These are phyloP conservation scores for Lepiota venenata DNA, from an alignment of 768 basidiomycete genomes.

Conservation along the genomic window DNA sequence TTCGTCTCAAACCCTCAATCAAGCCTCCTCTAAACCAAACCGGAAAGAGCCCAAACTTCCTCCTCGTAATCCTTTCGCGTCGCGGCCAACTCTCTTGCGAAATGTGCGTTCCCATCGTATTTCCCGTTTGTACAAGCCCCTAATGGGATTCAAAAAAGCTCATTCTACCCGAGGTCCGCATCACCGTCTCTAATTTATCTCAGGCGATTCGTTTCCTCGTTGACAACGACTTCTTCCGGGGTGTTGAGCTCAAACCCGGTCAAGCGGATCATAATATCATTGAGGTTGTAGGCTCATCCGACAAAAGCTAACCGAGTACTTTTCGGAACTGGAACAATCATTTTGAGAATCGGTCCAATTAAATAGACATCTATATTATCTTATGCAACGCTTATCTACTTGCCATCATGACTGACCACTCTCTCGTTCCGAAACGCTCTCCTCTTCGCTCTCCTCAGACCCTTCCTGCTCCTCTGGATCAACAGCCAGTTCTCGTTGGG, in stretches of 20 bases:
- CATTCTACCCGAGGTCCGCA: constrained; percentile 79
- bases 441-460: constrained; percentile 30
- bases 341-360: background rate
- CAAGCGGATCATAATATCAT: constrained; percentile 65
- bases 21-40: constrained; percentile 36
- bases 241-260: constrained; percentile 79
- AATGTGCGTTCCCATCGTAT: constrained; percentile 50
- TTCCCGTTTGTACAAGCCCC: background rate
- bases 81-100: constrained; percentile 69
- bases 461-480: constrained; percentile 49
- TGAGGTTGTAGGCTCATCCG: constrained; percentile 40
- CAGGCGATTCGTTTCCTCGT: constrained; percentile 91
- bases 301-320: background rate
- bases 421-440: constrained; percentile 15
- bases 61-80: constrained; percentile 61
- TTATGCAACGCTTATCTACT: background rate
- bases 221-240: constrained; percentile 81
- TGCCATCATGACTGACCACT: background rate
- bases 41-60: constrained; percentile 24
- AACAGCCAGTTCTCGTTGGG: constrained; percentile 63
- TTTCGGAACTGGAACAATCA: background rate
- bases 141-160: constrained; percentile 42
- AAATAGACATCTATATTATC: background rate
- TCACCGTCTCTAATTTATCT: constrained; percentile 88
- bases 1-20: constrained; percentile 20